Conservation (phyloP, 176 grass and related monocot genomes). For the Bothriochloa decipiens region DNA sequence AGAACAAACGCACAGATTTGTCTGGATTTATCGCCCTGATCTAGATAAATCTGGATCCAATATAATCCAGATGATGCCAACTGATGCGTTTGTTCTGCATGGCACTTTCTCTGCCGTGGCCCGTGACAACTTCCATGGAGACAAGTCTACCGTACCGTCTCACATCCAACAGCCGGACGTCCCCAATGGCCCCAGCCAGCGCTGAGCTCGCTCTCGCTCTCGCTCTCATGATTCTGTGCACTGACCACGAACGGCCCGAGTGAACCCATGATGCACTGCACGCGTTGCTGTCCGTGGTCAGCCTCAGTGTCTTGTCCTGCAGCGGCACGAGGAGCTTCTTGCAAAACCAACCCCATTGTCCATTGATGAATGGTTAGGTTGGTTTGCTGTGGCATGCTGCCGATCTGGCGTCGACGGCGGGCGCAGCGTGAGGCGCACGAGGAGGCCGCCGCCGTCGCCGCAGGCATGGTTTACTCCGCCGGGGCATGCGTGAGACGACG, state of each 20-base stretch:
- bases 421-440: conserved; percentile 18
- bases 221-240: not conserved
- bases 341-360: not conserved
- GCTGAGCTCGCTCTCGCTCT: not conserved
- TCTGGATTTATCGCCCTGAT: too few species aligned
- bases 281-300: conserved; percentile 2
- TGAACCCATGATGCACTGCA: not conserved
- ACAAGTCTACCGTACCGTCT: not conserved
- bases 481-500: not conserved
- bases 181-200: not conserved
- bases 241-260: not conserved
- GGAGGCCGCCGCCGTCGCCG: conserved; percentile 14
- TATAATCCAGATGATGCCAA: not conserved
- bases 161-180: too few species aligned
- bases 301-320: not conserved
- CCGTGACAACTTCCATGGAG: not conserved
- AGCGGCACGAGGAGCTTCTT: not conserved
- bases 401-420: conserved; percentile 6
- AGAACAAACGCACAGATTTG: too few species aligned
- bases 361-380: not conserved
- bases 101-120: not conserved
- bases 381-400: not conserved
- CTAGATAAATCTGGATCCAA: too few species aligned
- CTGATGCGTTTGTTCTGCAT: not conserved
- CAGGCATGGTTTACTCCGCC: not conserved